Conservation (phyloP, 1,284 basidiomycete genomes). For the Pseudozyma sp. region DNA sequence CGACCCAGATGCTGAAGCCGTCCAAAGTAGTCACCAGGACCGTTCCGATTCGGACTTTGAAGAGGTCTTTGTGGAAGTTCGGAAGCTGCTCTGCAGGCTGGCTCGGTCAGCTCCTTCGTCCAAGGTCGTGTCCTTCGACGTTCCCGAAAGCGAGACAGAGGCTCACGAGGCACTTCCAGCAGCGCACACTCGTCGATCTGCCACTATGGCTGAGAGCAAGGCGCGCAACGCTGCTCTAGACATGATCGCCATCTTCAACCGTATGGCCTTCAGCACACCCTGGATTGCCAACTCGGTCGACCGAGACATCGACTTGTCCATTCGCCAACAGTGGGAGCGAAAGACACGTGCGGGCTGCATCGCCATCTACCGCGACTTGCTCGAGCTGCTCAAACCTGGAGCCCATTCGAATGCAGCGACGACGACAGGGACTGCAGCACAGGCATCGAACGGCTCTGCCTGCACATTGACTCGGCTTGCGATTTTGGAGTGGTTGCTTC, state of each 20-base stretch:
- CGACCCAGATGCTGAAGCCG: slow-evolving; percentile 37
- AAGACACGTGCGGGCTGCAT: slow-evolving; percentile 56
- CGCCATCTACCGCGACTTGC: slow-evolving; percentile 61
- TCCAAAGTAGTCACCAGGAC: slow-evolving; percentile 9
- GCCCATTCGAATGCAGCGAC: slow-evolving; percentile 6
- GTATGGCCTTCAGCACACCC: slow-evolving; percentile 64
- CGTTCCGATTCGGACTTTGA: slow-evolving; percentile 32
- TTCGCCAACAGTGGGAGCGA: slow-evolving; percentile 44
- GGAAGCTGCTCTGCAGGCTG: slow-evolving; percentile 45
- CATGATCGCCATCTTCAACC: slow-evolving; percentile 65
- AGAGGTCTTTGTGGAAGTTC: slow-evolving; percentile 51
- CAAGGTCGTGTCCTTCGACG: slow-evolving; percentile 27
- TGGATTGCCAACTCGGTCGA: slow-evolving; percentile 55
- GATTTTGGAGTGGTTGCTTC: slow-evolving; percentile 87
- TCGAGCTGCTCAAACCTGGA: slow-evolving; percentile 51
- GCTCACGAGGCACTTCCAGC: slow-evolving; percentile 12
- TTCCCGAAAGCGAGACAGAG: slow-evolving; percentile 6
- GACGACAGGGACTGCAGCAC: slow-evolving; percentile 2
- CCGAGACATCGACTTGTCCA: slow-evolving; percentile 28
- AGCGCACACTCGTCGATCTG: slow-evolving; percentile 5
- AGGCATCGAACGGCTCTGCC: slow-evolving; percentile 10
- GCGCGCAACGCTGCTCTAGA: slow-evolving; percentile 58
- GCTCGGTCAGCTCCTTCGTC: slow-evolving; percentile 24
- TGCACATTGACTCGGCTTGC: slow-evolving; percentile 74
- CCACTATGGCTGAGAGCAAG: slow-evolving; percentile 25